A percentile compares a stretch with the other conserved stretches of the same genome.
Conservation (phyloP, 495 filamentous ascomycete genomes). For the Hypoxylon fragiforme region DNA sequence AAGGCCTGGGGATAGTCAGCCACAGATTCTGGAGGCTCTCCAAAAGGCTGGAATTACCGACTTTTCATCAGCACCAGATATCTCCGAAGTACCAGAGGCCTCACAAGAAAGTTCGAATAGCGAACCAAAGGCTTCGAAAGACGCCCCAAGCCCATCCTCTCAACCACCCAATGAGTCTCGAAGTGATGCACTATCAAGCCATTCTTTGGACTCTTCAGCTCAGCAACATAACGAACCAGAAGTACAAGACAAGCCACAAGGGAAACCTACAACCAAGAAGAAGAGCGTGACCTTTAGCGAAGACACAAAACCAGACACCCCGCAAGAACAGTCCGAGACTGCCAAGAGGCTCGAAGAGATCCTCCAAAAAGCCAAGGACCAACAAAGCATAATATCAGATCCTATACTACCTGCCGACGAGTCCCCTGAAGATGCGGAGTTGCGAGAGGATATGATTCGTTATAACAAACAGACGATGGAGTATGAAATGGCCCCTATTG, state of each 20-base stretch:
- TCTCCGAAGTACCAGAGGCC: conserved; percentile 1
- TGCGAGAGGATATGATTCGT: conserved; percentile 88
- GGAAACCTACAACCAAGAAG: conserved; percentile 21
- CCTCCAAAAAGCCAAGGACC: conserved; percentile 50
- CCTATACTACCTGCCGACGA: conserved; percentile 64
- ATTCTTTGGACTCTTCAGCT: background rate
- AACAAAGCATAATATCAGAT: conserved; percentile 46
- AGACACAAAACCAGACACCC: conserved; percentile 56
- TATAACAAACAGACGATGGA: conserved; percentile 66
- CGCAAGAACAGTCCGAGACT: conserved; percentile 40
- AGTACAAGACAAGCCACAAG: background rate
- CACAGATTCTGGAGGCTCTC: conserved; percentile 67
- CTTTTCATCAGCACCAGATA: conserved; percentile 37
- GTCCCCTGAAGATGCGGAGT: conserved; percentile 72
- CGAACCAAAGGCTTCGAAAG: background rate
- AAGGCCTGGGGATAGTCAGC: conserved; percentile 61
- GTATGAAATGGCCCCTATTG: conserved; percentile 80
- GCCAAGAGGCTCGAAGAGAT: conserved; percentile 53
- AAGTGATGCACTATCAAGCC: background rate
- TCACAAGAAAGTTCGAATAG: conserved; percentile 5
- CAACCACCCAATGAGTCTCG: conserved; percentile 2
- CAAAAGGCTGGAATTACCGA: conserved; percentile 69
- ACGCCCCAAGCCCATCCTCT: background rate
- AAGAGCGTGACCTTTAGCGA: conserved; percentile 56
- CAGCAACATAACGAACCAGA: conserved; percentile 2